These are phyloP conservation scores for Colletotrichum liaoningense DNA, from an alignment of 2,329 filamentous ascomycete genomes.

Conservation along the genomic window DNA sequence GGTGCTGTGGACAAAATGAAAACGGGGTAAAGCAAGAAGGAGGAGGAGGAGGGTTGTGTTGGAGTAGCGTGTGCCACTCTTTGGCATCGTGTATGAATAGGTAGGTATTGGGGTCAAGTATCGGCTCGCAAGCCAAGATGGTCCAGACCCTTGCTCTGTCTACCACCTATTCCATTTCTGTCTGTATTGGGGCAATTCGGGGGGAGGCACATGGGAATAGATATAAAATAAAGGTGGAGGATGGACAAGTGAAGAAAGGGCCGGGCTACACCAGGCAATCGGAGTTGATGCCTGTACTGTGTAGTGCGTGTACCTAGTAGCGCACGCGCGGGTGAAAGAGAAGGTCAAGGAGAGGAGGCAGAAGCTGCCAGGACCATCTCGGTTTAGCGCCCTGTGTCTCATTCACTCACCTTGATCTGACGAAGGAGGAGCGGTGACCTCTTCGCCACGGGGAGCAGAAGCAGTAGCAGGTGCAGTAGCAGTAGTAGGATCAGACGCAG, in stretches of 20 bases:
- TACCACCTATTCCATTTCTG: background rate
- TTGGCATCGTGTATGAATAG: constrained; percentile 17
- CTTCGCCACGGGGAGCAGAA: background rate
- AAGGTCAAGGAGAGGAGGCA: constrained; percentile 3
- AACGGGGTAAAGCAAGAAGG: background rate
- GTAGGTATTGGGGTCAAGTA: background rate
- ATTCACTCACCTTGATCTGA: constrained; percentile 27
- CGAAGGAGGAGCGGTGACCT: constrained; percentile 19
- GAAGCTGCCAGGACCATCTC: constrained; percentile 21
- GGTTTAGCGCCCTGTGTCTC: constrained; percentile 5
- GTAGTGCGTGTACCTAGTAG: background rate
- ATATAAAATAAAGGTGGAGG: constrained; percentile 9
- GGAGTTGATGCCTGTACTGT: background rate
- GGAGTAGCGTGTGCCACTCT: constrained; percentile 16
- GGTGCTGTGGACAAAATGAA: constrained; percentile 1
- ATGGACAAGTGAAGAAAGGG: background rate
- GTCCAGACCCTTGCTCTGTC: constrained; percentile 21
- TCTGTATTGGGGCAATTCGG: constrained; percentile 4
- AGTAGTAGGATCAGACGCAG: background rate
- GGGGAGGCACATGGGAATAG: background rate
- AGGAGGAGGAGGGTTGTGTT: background rate
- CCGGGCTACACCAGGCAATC: background rate
- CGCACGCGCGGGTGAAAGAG: background rate
- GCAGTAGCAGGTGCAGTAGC: background rate
- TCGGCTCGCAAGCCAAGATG: constrained; percentile 15